Conservation (phyloP, 805 yeast species). For the Huiozyma naganishii region DNA sequence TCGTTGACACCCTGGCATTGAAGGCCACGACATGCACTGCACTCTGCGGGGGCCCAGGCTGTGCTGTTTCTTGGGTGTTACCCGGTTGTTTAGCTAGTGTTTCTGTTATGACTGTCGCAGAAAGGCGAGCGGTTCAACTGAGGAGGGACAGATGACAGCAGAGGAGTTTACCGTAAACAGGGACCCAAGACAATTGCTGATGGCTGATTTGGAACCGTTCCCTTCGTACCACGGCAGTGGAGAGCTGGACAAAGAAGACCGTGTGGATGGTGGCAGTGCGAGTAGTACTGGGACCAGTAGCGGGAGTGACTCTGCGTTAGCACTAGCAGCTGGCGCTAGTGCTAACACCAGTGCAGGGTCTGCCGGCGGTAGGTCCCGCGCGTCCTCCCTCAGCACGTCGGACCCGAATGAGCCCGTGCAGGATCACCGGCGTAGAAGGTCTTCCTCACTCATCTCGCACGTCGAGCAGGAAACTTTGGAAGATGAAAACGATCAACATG, state of each 20-base stretch:
- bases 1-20: too few species aligned
- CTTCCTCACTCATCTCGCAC: slow-evolving; percentile 83
- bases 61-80: too few species aligned
- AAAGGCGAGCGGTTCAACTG: too few species aligned
- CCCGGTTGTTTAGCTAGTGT: too few species aligned
- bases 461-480: slow-evolving; percentile 89
- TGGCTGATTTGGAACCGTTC: slow-evolving; percentile 17
- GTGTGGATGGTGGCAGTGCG: too few species aligned
- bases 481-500: slow-evolving; percentile 81
- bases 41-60: too few species aligned
- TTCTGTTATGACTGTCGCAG: too few species aligned
- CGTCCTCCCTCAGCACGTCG: slow-evolving; percentile 1
- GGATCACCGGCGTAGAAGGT: slow-evolving; percentile 51
- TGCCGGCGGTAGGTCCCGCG: neutral
- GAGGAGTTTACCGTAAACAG: neutral
- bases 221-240: slow-evolving; percentile 16
- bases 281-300: too few species aligned
- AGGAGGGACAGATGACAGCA: neutral
- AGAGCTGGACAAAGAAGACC: neutral
- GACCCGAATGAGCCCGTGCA: slow-evolving; percentile 24
- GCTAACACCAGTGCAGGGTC: neutral
- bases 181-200: neutral
- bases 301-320: too few species aligned
- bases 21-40: too few species aligned
- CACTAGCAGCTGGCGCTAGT: too few species aligned